Evolutionary conservation across 1,284 basidiomycete species (phyloP).

Genomic region (Pseudozyma flocculosa): DNA sequence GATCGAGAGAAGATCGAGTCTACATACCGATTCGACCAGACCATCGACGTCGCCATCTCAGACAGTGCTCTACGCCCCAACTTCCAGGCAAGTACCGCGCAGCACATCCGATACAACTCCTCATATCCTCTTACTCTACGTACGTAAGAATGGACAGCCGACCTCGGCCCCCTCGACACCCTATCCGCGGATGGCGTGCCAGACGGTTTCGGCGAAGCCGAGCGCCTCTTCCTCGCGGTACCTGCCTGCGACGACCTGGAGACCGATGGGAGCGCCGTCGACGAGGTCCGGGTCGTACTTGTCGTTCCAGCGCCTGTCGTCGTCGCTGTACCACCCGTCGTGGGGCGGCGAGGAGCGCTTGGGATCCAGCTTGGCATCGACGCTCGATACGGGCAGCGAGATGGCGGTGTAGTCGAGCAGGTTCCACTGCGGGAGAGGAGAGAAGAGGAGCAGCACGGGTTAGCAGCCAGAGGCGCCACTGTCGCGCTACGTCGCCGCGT

Average conservation of each 20-base stretch:
- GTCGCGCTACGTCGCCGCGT: neutral
- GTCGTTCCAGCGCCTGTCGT: slow-evolving; percentile 44
- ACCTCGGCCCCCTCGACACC: too few species aligned
- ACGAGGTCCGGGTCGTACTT: slow-evolving; percentile 59
- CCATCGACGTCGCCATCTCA: too few species aligned
- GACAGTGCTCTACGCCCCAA: too few species aligned
- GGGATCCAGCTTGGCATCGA: slow-evolving; percentile 63
- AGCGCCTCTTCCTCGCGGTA: slow-evolving; percentile 73
- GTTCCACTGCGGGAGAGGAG: slow-evolving; percentile 65
- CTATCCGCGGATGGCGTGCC: slow-evolving; percentile 10
- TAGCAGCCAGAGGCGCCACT: neutral
- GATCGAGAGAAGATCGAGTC: too few species aligned
- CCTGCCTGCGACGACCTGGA: slow-evolving; percentile 71
- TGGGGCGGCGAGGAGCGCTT: slow-evolving; percentile 61
- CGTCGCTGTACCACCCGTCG: slow-evolving; percentile 19
- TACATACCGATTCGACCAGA: too few species aligned
- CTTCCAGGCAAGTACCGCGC: too few species aligned
- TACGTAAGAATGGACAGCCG: too few species aligned
- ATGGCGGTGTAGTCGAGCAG: slow-evolving; percentile 69
- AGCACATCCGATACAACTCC: too few species aligned
- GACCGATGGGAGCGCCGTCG: slow-evolving; percentile 67
- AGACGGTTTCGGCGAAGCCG: slow-evolving; percentile 49
- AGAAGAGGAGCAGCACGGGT: neutral
- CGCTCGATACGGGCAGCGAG: slow-evolving; percentile 64
- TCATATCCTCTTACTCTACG: too few species aligned